Conservation (phyloP, 768 basidiomycete species). For the Amanita inopinata region DNA sequence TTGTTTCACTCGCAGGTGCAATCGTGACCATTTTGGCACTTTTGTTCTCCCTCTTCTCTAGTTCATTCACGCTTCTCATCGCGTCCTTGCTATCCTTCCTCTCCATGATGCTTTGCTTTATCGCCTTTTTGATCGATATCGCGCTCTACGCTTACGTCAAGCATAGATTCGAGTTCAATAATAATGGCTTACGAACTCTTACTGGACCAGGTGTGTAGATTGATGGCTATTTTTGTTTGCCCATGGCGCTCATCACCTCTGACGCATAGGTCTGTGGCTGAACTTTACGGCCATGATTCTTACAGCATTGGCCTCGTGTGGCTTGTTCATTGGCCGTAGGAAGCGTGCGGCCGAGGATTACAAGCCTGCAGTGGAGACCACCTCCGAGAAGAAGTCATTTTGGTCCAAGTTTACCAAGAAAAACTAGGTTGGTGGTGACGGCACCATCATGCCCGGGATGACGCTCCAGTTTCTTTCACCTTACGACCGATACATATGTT, state of each 20-base stretch:
- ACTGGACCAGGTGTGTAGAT: conserved; percentile 49
- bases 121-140: conserved; percentile 72
- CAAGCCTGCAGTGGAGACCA: conserved; percentile 20
- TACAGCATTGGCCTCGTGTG: conserved; percentile 53
- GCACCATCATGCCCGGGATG: neutral
- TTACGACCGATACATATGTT: too few relatives aligned
- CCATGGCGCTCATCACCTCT: conserved; percentile 1
- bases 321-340: conserved; percentile 61
- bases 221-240: conserved; percentile 4
- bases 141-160: conserved; percentile 57
- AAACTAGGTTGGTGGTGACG: neutral
- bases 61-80: conserved; percentile 45
- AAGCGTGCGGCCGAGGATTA: conserved; percentile 35
- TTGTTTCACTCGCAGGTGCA: conserved; percentile 23
- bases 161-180: conserved; percentile 45
- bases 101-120: conserved; percentile 55
- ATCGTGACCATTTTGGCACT: conserved; percentile 58
- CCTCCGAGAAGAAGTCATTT: conserved; percentile 15
- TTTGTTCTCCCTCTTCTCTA: conserved; percentile 49
- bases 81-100: conserved; percentile 64
- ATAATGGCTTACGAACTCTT: conserved; percentile 34
- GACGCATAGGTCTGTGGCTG: conserved; percentile 57
- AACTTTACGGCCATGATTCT: conserved; percentile 60
- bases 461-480: too few relatives aligned
- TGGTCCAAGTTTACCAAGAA: conserved; percentile 5